Conservation (phyloP, 2,329 filamentous ascomycete genomes). For the Aspergillus caelatus region DNA sequence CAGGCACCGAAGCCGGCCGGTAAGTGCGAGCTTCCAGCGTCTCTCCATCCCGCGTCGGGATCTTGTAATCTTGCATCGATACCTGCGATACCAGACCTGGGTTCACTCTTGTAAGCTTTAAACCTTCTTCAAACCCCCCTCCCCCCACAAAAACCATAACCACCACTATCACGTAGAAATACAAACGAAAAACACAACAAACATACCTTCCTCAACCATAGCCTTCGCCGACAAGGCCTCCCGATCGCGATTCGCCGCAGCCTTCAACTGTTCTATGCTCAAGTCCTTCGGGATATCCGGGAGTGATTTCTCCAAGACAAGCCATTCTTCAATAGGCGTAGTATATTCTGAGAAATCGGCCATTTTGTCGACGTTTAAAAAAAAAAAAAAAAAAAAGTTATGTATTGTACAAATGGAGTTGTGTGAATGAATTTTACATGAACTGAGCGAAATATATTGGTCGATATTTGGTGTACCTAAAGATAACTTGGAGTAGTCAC, state of each 20-base stretch:
- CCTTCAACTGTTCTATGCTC: conserved; percentile 27
- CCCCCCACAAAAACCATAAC: neutral
- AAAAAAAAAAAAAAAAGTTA: no score
- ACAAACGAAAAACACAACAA: neutral
- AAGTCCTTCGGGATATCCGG: conserved; percentile 27
- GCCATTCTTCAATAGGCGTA: conserved; percentile 49
- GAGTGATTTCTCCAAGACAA: conserved; percentile 41
- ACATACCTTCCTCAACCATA: conserved; percentile 34
- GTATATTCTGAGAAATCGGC: conserved; percentile 47
- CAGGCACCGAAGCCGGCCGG: conserved; percentile 38
- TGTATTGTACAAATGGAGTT: no score
- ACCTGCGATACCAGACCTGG: conserved; percentile 34
- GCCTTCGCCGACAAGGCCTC: conserved; percentile 36
- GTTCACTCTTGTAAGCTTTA: neutral
- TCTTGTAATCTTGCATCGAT: conserved; percentile 37
- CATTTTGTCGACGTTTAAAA: conserved; percentile 20
- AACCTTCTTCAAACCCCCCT: no score
- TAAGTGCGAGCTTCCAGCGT: conserved; percentile 52
- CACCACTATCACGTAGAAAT: neutral
- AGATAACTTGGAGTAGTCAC: neutral
- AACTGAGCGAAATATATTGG: no score
- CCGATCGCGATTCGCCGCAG: conserved; percentile 34
- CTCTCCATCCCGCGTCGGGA: conserved; percentile 50
- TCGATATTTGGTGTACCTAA: no score
- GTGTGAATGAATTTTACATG: no score